A percentile compares a stretch with the other conserved stretches of the same genome.
These are phyloP conservation scores for Phytophthora europaea DNA, from an alignment of 352 stramenopile species.

Conservation along the genomic window DNA sequence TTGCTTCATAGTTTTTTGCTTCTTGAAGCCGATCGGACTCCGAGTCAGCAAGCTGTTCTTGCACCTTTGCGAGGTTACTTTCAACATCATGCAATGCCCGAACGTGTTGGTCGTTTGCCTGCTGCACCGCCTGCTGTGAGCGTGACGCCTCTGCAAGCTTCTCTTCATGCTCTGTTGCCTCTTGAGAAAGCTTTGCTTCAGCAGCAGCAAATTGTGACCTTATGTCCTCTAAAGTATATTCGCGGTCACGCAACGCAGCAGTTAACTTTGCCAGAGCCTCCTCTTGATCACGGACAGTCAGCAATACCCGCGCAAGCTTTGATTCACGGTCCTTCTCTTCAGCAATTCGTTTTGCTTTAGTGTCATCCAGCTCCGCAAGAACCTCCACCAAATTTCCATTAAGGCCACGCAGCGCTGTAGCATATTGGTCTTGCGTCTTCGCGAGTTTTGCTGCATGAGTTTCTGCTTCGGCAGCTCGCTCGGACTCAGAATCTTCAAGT, in stretches of 20 bases:
- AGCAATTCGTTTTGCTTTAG: neutral
- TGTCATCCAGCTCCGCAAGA: constrained; percentile 5
- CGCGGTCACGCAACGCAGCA: neutral
- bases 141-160: neutral
- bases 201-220: constrained; percentile 14
- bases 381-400: constrained; percentile 7
- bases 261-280: neutral
- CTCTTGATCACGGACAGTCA: constrained; percentile 4
- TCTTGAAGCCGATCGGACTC: neutral
- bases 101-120: neutral
- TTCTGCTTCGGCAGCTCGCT: constrained; percentile 10
- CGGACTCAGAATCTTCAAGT: constrained; percentile 8
- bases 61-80: neutral
- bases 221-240: constrained; percentile 5
- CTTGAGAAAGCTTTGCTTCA: constrained; percentile 11
- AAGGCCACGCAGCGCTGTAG: neutral
- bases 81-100: neutral
- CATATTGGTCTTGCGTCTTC: constrained; percentile 4
- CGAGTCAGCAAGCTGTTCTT: constrained; percentile 4
- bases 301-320: constrained; percentile 2
- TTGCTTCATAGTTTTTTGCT: constrained; percentile 8
- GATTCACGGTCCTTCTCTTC: constrained; percentile 2
- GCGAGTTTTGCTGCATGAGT: constrained; percentile 1
- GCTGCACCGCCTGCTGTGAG: neutral
- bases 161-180: constrained; percentile 3